phyloP scores from a whole-genome alignment of 2,329 filamentous ascomycete genomes.

The Corinectria fuckeliana region DNA sequence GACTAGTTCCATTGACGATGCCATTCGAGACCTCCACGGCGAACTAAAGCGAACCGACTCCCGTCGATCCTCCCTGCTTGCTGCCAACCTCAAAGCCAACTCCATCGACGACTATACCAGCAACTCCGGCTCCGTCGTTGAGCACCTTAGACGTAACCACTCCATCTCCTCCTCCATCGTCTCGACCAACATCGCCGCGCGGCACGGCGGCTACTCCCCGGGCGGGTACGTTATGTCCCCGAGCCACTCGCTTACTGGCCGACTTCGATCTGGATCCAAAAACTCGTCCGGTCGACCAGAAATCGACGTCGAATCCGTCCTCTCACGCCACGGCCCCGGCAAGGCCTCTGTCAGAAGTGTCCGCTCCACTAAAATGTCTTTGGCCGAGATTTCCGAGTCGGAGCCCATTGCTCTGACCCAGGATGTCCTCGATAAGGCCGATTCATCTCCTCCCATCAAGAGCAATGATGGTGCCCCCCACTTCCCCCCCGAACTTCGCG shows the following conservation, averaged over 20 bases:
- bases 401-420: slow-evolving; percentile 59
- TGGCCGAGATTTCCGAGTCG: slow-evolving; percentile 64
- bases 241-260: slow-evolving; percentile 64
- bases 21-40: slow-evolving; percentile 75
- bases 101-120: slow-evolving; percentile 40
- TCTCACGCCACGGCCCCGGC: slow-evolving; percentile 60
- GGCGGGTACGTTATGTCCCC: slow-evolving; percentile 73
- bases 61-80: slow-evolving; percentile 67
- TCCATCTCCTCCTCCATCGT: slow-evolving; percentile 68
- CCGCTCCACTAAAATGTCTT: slow-evolving; percentile 56
- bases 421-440: slow-evolving; percentile 61
- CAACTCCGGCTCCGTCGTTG: slow-evolving; percentile 31
- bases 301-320: slow-evolving; percentile 47
- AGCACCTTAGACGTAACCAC: slow-evolving; percentile 49
- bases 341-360: slow-evolving; percentile 61
- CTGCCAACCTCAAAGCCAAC: slow-evolving; percentile 49
- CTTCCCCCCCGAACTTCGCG: slow-evolving; percentile 46
- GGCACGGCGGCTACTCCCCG: slow-evolving; percentile 74
- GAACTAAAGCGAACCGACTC: slow-evolving; percentile 75
- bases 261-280: slow-evolving; percentile 62
- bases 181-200: slow-evolving; percentile 70
- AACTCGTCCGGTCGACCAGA: slow-evolving; percentile 51
- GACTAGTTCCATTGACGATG: slow-evolving; percentile 78
- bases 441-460: slow-evolving; percentile 47
- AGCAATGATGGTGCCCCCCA: slow-evolving; percentile 49